Conservation (phyloP, 2,329 filamentous ascomycete species). For the Scedosporium aurantiacum region DNA sequence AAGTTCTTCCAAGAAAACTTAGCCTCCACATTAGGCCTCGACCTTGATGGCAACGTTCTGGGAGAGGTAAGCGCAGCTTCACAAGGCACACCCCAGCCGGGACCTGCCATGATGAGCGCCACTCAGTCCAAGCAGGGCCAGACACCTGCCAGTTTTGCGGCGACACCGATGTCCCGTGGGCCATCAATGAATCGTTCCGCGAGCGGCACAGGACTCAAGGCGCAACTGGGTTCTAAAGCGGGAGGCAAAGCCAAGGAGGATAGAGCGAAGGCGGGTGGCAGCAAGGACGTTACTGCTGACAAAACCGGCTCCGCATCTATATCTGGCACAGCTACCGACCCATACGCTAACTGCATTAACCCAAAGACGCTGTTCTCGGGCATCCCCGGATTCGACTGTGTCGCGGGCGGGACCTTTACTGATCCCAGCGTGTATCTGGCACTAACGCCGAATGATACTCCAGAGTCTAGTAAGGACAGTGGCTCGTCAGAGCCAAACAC, state of each 20-base stretch:
- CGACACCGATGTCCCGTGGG: conserved; percentile 41
- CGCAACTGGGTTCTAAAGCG: background rate
- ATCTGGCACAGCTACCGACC: conserved; percentile 11
- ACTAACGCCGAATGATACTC: conserved; percentile 51
- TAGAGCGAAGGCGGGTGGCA: conserved; percentile 18
- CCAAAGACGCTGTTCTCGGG: conserved; percentile 28
- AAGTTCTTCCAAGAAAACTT: conserved; percentile 42
- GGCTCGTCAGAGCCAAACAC: conserved; percentile 49
- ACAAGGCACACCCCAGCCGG: conserved; percentile 9
- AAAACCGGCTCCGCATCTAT: conserved; percentile 15
- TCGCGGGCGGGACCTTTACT: conserved; percentile 34
- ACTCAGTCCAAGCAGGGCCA: conserved; percentile 36
- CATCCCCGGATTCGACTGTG: conserved; percentile 27
- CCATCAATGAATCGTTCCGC: conserved; percentile 38
- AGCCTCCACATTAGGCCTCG: conserved; percentile 37
- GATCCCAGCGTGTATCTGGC: conserved; percentile 44
- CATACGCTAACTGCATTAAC: conserved; percentile 30
- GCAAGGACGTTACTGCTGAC: conserved; percentile 24
- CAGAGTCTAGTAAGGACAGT: conserved; percentile 52
- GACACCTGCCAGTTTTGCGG: conserved; percentile 26
- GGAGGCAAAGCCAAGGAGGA: background rate
- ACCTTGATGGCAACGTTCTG: conserved; percentile 34
- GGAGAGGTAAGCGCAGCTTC: conserved; percentile 18
- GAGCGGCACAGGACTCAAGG: conserved; percentile 18
- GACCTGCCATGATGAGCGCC: conserved; percentile 26